A percentile compares a stretch with the other conserved stretches of the same genome.
Evolutionary conservation across 192 early-diverging fungal species (phyloP).

Genomic region (Globomyces pollinis-pini): DNA sequence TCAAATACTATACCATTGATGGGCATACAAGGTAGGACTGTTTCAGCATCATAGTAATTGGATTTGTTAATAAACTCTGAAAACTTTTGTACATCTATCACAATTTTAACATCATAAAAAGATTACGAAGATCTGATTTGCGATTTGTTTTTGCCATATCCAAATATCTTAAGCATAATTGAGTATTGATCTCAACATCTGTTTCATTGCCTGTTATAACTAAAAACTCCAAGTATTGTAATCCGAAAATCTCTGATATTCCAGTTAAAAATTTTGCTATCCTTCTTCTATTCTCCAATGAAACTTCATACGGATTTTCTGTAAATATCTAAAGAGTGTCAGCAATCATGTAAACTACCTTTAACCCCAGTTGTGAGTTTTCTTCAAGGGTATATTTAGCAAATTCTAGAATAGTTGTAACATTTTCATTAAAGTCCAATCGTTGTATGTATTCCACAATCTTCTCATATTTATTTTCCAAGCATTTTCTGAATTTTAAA

Average conservation of each 20-base stretch:
- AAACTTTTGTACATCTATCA: neutral
- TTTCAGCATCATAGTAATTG: neutral
- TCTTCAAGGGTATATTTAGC: slow-evolving; percentile 66
- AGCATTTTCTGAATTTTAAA: slow-evolving; percentile 5
- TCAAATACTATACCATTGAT: too few species aligned
- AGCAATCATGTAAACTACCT: too few species aligned
- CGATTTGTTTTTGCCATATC: slow-evolving; percentile 39
- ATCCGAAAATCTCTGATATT: slow-evolving; percentile 55
- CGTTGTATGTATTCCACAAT: slow-evolving; percentile 65
- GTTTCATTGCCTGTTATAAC: slow-evolving; percentile 62
- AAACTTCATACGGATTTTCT: slow-evolving; percentile 37
- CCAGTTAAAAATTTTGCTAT: slow-evolving; percentile 60
- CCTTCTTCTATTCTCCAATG: slow-evolving; percentile 13
- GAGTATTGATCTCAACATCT: slow-evolving; percentile 68
- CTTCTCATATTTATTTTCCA: slow-evolving; percentile 12
- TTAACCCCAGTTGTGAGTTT: slow-evolving; percentile 60
- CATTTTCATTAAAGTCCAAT: slow-evolving; percentile 59
- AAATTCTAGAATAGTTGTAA: slow-evolving; percentile 80
- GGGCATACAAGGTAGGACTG: neutral
- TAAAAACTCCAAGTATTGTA: slow-evolving; percentile 74
- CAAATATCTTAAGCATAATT: slow-evolving; percentile 72
- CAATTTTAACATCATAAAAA: neutral
- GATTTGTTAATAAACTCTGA: neutral
- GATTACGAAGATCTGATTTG: neutral
- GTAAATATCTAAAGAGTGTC: slow-evolving; percentile 28